phyloP scores from a whole-genome alignment of 2,329 filamentous ascomycete species.

The Ophiosphaerella herpotricha region DNA sequence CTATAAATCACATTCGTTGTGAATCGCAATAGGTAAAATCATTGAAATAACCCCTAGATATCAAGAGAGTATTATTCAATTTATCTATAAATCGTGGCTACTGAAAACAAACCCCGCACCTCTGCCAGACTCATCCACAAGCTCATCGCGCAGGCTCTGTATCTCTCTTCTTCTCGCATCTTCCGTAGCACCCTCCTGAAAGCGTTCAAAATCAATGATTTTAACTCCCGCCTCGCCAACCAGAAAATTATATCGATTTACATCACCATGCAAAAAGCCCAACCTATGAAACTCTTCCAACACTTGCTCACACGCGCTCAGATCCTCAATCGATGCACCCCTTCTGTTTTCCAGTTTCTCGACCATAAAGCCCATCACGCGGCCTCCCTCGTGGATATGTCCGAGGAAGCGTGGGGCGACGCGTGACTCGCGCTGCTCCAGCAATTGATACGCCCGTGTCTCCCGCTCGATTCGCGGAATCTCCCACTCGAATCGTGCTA shows the following conservation, averaged over 20 bases:
- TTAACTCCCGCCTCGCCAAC: constrained; percentile 31
- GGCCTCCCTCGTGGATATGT: constrained; percentile 43
- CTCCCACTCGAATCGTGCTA: constrained; percentile 16
- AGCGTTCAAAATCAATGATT: constrained; percentile 42
- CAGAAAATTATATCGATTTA: constrained; percentile 49
- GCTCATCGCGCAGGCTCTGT: constrained; percentile 31
- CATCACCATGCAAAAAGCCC: constrained; percentile 44
- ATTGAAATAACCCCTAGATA: too few relatives aligned
- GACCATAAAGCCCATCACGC: constrained; percentile 45
- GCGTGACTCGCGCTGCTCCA: constrained; percentile 22
- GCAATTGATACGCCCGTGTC: constrained; percentile 13
- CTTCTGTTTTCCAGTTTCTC: constrained; percentile 40
- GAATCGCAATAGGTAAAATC: too few relatives aligned
- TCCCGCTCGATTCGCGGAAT: constrained; percentile 10
- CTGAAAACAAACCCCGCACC: constrained; percentile 21
- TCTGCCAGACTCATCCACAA: constrained; percentile 38
- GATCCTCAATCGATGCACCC: constrained; percentile 31
- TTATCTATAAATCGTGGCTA: background rate
- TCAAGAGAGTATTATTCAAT: too few relatives aligned
- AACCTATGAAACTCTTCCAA: constrained; percentile 16
- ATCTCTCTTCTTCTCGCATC: constrained; percentile 34
- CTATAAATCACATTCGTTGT: too few relatives aligned
- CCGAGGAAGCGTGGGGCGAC: constrained; percentile 44
- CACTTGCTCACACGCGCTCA: constrained; percentile 31
- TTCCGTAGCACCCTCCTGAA: constrained; percentile 15